Evolutionary conservation across 148 eudicot species (phyloP), one percentile per base, ranked within the genome.

Genomic region (Oxyria digyna): DNA sequence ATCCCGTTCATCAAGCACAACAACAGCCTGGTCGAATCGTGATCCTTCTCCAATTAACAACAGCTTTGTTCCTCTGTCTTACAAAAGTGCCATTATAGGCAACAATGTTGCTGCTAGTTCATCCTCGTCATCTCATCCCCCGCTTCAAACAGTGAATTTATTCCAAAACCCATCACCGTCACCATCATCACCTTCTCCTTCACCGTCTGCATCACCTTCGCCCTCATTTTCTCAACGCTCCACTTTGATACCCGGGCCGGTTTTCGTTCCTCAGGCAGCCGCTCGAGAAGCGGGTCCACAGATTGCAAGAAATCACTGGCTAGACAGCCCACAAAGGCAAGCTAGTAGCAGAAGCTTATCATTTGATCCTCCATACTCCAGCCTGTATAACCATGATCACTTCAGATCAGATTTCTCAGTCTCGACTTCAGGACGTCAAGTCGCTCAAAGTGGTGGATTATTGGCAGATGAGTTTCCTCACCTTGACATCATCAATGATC

Each of bases 401-500:
- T 74, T 59, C 6, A n/a, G 81, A 24, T 57, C 64, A 27, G 91
- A 81, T 23, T 71, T 74, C 69, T 78, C 84, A 10, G 83, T 84
- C 11, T 69, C 81, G 52, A 76, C 89, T 6, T 87, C 96, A 6
- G 89, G 91, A 24, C 86, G 84, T 29, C 91, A 77, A 69, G 73
- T 33, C 70, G 41, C 69, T 67, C 85, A 81, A 32, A 33, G 29
- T 13, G 64, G 64, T 37, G 81, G 68, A 43, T 37, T 72, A 4
- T 14, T 80, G 31, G 78, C 85, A 0, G 99, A 95, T 67, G 99
- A 95, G 24, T 95, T 95, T 67, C 99, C 99, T 0, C 97, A 95
- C 74, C 92, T 95, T 2, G 97, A 95, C 80, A 95, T 95, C 62
- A 95, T 95, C 77, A 88, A 95, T 70, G 97, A 91, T 50, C 81